A percentile compares a stretch with the other conserved stretches of the same genome.
Conservation (phyloP, 2,329 filamentous ascomycete species). For the Clonostachys solani region DNA sequence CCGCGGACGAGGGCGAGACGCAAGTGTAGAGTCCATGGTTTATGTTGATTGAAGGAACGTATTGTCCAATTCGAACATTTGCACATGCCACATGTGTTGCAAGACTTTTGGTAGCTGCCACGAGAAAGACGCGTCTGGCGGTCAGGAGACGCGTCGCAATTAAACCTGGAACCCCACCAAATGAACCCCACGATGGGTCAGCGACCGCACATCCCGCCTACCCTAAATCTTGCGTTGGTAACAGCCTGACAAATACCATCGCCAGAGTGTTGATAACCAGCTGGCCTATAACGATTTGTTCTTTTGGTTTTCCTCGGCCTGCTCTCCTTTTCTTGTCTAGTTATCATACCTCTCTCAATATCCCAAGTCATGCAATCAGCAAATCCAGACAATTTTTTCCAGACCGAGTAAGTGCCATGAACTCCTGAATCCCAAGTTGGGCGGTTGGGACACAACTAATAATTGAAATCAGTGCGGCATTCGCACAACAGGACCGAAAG, state of each 20-base stretch:
- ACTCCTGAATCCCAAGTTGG: too few species aligned
- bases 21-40: constrained; percentile 24
- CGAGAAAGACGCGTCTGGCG: not conserved
- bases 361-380: constrained; percentile 56
- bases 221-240: not conserved
- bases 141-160: not conserved
- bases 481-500: constrained; percentile 52
- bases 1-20: constrained; percentile 51
- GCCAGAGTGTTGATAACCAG: constrained; percentile 17
- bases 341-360: too few species aligned
- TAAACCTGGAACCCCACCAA: not conserved
- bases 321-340: too few species aligned
- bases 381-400: constrained; percentile 82
- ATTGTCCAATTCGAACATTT: too few species aligned
- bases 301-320: too few species aligned
- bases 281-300: not conserved
- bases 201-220: not conserved
- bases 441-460: too few species aligned
- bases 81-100: too few species aligned
- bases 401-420: constrained; percentile 67
- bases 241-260: not conserved
- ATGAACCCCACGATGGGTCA: too few species aligned
- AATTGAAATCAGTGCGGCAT: constrained; percentile 34
- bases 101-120: too few species aligned
- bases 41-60: not conserved